A percentile compares a stretch with the other conserved stretches of the same genome.
These are phyloP conservation scores for Cladobotryum protrusum DNA, from an alignment of 2,329 filamentous ascomycete species.

Conservation along the genomic window DNA sequence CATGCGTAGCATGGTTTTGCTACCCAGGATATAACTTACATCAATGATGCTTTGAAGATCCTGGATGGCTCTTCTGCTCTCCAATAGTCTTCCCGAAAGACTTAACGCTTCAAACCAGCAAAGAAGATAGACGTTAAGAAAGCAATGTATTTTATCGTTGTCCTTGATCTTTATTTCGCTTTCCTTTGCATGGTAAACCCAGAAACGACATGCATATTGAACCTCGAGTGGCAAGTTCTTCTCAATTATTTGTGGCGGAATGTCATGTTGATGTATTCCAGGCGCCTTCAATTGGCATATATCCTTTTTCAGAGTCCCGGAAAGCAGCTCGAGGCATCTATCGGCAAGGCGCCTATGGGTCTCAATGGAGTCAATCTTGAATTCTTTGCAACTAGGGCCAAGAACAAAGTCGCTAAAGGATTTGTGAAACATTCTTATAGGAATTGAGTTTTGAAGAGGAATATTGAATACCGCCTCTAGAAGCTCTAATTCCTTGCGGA, in stretches of 20 bases:
- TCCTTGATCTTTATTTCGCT: constrained; percentile 22
- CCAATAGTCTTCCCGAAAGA: constrained; percentile 21
- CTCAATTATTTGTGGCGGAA: neutral
- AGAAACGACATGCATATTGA: constrained; percentile 35
- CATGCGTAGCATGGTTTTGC: no score
- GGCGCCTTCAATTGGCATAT: constrained; percentile 10
- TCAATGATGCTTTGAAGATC: constrained; percentile 6
- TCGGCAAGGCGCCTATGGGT: constrained; percentile 1
- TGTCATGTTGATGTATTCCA: neutral
- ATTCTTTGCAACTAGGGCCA: constrained; percentile 16
- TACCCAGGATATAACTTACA: neutral
- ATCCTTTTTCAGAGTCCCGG: constrained; percentile 23
- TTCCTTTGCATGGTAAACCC: constrained; percentile 24
- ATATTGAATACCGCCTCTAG: constrained; percentile 31
- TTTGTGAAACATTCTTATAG: constrained; percentile 28
- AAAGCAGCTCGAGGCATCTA: constrained; percentile 5
- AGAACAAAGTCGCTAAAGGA: constrained; percentile 30
- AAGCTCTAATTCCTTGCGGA: constrained; percentile 17
- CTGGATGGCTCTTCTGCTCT: constrained; percentile 6
- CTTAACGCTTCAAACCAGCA: constrained; percentile 35
- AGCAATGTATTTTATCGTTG: constrained; percentile 18
- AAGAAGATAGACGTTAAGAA: constrained; percentile 32
- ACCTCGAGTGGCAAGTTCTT: constrained; percentile 16
- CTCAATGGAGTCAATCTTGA: constrained; percentile 10
- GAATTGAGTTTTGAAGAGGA: constrained; percentile 14